A percentile compares a stretch with the other conserved stretches of the same genome.
Evolutionary conservation across 768 basidiomycete species (phyloP).

Genomic region (Coprinopsis sp.): DNA sequence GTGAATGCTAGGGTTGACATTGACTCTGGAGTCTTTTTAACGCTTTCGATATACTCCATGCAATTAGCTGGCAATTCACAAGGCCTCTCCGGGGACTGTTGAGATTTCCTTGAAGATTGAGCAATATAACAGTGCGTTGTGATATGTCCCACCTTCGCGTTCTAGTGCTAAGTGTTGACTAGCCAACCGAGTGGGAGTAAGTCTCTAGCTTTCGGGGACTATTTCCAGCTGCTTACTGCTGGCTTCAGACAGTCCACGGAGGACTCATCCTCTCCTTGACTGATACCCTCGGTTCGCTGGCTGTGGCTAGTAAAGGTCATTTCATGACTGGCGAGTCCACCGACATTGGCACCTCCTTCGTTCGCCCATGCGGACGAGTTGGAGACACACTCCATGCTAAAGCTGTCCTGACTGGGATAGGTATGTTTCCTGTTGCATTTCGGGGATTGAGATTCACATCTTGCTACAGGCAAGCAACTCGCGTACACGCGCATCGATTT

Average conservation of each 20-base stretch:
- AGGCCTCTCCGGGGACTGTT: slow-evolving; percentile 68
- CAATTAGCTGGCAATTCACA: slow-evolving; percentile 54
- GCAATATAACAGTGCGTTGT: slow-evolving; percentile 60
- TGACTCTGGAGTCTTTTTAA: slow-evolving; percentile 5
- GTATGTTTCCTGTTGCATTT: slow-evolving; percentile 28
- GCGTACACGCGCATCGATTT: slow-evolving; percentile 84
- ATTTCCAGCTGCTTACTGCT: background rate
- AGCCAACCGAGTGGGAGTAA: slow-evolving; percentile 83
- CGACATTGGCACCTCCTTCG: slow-evolving; percentile 75
- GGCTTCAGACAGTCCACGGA: slow-evolving; percentile 57
- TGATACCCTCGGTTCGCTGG: slow-evolving; percentile 80
- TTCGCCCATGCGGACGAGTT: slow-evolving; percentile 66
- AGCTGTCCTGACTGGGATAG: slow-evolving; percentile 66
- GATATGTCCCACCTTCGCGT: background rate
- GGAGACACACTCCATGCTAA: slow-evolving; percentile 66
- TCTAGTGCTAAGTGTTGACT: slow-evolving; percentile 7
- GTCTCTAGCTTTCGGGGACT: slow-evolving; percentile 17
- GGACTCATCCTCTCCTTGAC: slow-evolving; percentile 79
- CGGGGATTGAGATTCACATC: background rate
- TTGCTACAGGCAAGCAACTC: slow-evolving; percentile 60
- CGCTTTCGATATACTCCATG: background rate
- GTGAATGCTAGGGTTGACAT: slow-evolving; percentile 1
- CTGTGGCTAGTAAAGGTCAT: slow-evolving; percentile 76
- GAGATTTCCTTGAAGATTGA: slow-evolving; percentile 69
- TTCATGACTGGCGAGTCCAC: slow-evolving; percentile 88